phyloP scores from a whole-genome alignment of 371 early-diverging fungal genomes.

The Lichtheimia ornata region DNA sequence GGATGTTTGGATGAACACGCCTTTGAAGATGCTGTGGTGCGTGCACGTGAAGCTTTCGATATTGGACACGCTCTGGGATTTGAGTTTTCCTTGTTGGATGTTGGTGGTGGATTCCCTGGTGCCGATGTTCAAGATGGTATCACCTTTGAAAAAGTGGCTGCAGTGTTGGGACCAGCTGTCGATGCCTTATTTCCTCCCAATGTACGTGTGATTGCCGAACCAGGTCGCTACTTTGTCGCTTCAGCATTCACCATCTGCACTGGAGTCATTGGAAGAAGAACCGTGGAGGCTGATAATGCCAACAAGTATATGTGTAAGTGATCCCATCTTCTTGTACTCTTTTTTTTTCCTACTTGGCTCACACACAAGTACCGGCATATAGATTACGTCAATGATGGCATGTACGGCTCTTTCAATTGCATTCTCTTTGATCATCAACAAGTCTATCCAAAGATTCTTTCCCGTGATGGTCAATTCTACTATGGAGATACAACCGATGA shows the following conservation, averaged over 20 bases:
- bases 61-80: slow-evolving; percentile 79
- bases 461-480: slow-evolving; percentile 11
- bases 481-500: slow-evolving; percentile 16
- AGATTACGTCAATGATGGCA: slow-evolving; percentile 96
- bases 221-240: slow-evolving; percentile 96
- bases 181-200: slow-evolving; percentile 70
- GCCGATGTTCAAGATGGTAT: slow-evolving; percentile 72
- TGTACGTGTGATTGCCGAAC: slow-evolving; percentile 95
- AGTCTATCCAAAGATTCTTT: slow-evolving; percentile 62
- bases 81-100: slow-evolving; percentile 81
- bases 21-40: slow-evolving; percentile 86
- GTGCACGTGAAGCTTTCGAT: slow-evolving; percentile 89
- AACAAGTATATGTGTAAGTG: slow-evolving; percentile 77
- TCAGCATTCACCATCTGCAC: slow-evolving; percentile 96
- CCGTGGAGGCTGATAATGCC: slow-evolving; percentile 28
- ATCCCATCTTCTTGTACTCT: background rate
- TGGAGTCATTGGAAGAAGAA: slow-evolving; percentile 89
- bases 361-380: background rate
- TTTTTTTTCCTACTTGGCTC: background rate
- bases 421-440: slow-evolving; percentile 95
- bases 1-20: slow-evolving; percentile 90
- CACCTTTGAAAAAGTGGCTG: slow-evolving; percentile 85
- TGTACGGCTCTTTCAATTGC: slow-evolving; percentile 98
- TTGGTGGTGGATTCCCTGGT: slow-evolving; percentile 98
- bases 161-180: slow-evolving; percentile 76